Evolutionary conservation across 2,329 filamentous ascomycete genomes (phyloP).

Genomic region (Exophiala mesophila): DNA sequence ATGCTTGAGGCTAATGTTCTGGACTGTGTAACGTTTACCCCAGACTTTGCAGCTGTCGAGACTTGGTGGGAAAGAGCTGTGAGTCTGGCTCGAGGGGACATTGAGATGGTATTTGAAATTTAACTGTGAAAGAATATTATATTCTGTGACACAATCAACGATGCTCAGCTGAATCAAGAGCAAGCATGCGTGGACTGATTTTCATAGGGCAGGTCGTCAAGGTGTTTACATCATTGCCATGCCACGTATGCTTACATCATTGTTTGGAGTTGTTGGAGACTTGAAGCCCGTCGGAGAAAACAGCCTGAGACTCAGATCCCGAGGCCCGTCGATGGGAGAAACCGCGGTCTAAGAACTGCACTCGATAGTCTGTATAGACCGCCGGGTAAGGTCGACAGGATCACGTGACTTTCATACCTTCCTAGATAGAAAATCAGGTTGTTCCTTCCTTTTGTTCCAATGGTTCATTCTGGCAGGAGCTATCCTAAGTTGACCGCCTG

Average conservation of each 20-base stretch:
- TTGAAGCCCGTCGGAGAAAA: too few species aligned
- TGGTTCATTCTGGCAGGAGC: too few species aligned
- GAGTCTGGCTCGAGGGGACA: slow-evolving; percentile 18
- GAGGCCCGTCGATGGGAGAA: too few species aligned
- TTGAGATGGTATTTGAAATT: slow-evolving; percentile 2
- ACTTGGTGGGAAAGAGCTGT: slow-evolving; percentile 17
- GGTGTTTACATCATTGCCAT: not conserved
- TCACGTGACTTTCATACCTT: too few species aligned
- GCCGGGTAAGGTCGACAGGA: too few species aligned
- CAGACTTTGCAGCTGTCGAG: slow-evolving; percentile 8
- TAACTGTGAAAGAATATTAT: not conserved
- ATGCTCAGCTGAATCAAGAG: not conserved
- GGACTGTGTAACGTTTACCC: not conserved
- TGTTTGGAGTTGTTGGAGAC: not conserved
- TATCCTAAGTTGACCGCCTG: too few species aligned
- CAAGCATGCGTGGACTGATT: not conserved
- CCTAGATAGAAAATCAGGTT: too few species aligned
- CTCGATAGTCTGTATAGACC: too few species aligned
- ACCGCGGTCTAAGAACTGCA: too few species aligned
- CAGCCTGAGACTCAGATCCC: too few species aligned
- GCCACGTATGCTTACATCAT: not conserved
- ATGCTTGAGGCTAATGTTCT: slow-evolving; percentile 20
- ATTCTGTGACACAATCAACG: not conserved
- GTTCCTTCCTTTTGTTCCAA: too few species aligned
- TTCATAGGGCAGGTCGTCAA: not conserved